Conservation (phyloP, 1,139 yeast genomes). For the Pichia sp. region DNA sequence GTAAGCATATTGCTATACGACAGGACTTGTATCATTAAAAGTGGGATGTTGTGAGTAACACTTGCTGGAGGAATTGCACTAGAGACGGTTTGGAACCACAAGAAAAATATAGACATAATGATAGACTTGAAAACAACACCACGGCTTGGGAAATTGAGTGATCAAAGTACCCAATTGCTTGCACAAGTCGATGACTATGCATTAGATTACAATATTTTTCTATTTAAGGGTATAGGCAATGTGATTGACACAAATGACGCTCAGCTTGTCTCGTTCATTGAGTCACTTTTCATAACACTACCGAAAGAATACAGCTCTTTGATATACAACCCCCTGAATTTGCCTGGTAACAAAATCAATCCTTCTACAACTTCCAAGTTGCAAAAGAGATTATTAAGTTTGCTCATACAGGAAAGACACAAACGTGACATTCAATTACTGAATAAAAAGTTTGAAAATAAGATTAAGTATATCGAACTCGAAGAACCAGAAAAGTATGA, state of each 20-base stretch:
- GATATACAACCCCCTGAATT: conserved; percentile 25
- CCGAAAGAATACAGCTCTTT: conserved; percentile 25
- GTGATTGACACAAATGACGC: conserved; percentile 19
- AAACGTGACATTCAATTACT: conserved; percentile 31
- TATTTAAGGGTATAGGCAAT: conserved; percentile 29
- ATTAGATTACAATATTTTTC: conserved; percentile 33
- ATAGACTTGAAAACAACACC: conserved; percentile 6
- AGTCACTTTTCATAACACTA: conserved; percentile 19
- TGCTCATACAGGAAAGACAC: conserved; percentile 33
- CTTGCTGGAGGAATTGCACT: too few species aligned
- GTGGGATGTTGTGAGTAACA: background rate
- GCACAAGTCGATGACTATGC: conserved; percentile 32
- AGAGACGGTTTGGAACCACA: too few species aligned
- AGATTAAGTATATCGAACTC: conserved; percentile 22
- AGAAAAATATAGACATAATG: background rate
- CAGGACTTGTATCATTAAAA: background rate
- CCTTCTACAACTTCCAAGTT: conserved; percentile 30
- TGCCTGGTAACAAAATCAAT: conserved; percentile 9
- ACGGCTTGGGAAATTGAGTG: conserved; percentile 2
- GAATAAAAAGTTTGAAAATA: conserved; percentile 21
- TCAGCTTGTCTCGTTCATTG: conserved; percentile 22
- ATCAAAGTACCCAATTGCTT: conserved; percentile 17
- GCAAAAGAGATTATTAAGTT: conserved; percentile 30
- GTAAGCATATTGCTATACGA: background rate
- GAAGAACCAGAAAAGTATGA: conserved; percentile 28